Evolutionary conservation across 345 rosid genomes (phyloP), one percentile per base, ranked within the genome.

Genomic region (Dipteronia dyeriana): DNA sequence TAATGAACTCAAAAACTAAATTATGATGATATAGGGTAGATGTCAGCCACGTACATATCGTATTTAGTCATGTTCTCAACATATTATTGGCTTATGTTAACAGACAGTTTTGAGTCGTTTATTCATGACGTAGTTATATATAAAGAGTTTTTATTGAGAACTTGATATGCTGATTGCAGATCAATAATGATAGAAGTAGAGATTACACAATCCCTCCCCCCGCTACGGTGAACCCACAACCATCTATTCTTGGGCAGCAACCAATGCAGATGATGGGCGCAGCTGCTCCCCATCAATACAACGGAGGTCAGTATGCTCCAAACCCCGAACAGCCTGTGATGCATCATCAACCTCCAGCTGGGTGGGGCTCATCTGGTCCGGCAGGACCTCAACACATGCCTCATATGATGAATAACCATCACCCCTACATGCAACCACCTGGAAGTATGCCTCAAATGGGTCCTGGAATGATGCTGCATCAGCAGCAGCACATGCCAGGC

Each of bases 121-220:
- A n/a, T 64, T 38, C 49, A 16, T 53, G 7, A 61, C 19, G 3
- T 31, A 11, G 51, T 12, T 2, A 53, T 5, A 4, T 31, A 11
- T 53, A 49, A 12, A 31, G 23, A 25, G 17, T 0, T 0, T 71
- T 61, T 62, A 19, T 63, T 74, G 5, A 72, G 16, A 47, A 19
- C 56, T 53, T 41, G 68, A n/a, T 64, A 34, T 75, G 64, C 53
- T 73, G 47, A 23, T 71, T 86, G 54, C 91, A 95, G 98, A 90
- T 90, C 76, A 94, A 92, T 85, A 95, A 93, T 66, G 99, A 93
- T 68, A 79, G 99, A 78, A 93, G 98, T 84, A 88, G 98, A 84
- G 99, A 95, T 78, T 95, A 93, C 77, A 92, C 99, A 1, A 68
- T 89, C 56, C 90, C 97, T 23, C 86, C 79, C 88, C 70, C 88